These are phyloP conservation scores for Polychytrium aggregatum DNA, from an alignment of 192 early-diverging fungal species.

Conservation along the genomic window DNA sequence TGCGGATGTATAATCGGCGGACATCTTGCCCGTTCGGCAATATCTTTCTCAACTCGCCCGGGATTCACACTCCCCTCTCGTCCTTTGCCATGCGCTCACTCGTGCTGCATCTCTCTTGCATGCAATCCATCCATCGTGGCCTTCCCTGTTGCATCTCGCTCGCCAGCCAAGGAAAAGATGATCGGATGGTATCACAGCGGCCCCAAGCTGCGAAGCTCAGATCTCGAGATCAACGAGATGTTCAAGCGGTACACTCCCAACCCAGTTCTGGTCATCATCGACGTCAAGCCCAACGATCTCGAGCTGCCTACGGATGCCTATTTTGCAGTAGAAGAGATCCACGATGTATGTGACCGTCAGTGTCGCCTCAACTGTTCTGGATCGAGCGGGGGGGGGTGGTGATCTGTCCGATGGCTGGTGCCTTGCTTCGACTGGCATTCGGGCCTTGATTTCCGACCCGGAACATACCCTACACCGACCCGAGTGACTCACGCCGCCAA, in stretches of 20 bases:
- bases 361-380: too few relatives aligned
- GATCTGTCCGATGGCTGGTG: too few relatives aligned
- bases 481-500: too few relatives aligned
- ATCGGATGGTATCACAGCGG: conserved; percentile 99
- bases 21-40: too few relatives aligned
- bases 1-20: too few relatives aligned
- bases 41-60: too few relatives aligned
- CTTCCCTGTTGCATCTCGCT: background rate
- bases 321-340: conserved; percentile 94
- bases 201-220: conserved; percentile 89
- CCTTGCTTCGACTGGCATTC: too few relatives aligned
- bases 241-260: conserved; percentile 92
- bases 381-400: too few relatives aligned
- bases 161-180: conserved; percentile 79
- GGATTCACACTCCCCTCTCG: too few relatives aligned
- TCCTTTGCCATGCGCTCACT: too few relatives aligned
- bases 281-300: conserved; percentile 87
- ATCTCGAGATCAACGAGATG: conserved; percentile 95
- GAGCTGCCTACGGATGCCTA: conserved; percentile 96
- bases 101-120: background rate
- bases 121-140: background rate
- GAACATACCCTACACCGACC: too few relatives aligned
- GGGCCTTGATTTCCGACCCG: too few relatives aligned
- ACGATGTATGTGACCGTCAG: conserved; percentile 77
- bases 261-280: conserved; percentile 94